Evolutionary conservation across 352 stramenopile species (phyloP).

Genomic region (Phytophthora fragariae): DNA sequence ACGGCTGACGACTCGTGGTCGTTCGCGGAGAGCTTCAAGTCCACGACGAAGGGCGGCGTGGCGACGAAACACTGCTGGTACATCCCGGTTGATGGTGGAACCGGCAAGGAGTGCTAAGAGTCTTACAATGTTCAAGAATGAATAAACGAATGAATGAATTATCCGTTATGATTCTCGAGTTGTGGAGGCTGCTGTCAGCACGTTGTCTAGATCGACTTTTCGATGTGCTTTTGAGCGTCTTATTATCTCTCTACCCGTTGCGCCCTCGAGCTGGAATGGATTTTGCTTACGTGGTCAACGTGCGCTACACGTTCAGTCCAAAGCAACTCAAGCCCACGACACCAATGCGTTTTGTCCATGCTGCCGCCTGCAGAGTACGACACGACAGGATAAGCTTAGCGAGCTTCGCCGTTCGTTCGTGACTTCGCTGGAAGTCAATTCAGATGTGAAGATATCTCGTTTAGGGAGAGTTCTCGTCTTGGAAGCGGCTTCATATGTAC

Average conservation of each 20-base stretch:
- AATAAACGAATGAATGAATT: conserved; percentile 23
- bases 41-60: conserved; percentile 52
- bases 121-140: conserved; percentile 7
- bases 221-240: background rate
- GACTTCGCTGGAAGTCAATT: conserved; percentile 28
- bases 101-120: conserved; percentile 43
- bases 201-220: background rate
- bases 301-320: background rate
- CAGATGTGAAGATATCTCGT: conserved; percentile 29
- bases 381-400: conserved; percentile 20
- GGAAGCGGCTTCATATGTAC: background rate
- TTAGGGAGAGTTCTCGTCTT: background rate
- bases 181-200: too few relatives aligned
- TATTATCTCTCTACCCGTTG: background rate
- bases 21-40: conserved; percentile 53
- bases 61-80: conserved; percentile 78
- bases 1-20: conserved; percentile 66
- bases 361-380: conserved; percentile 27
- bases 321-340: conserved; percentile 24
- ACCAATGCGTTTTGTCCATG: conserved; percentile 7
- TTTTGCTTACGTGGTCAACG: conserved; percentile 26
- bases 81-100: conserved; percentile 53
- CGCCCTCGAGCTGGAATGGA: conserved; percentile 20
- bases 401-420: conserved; percentile 26
- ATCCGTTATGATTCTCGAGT: conserved; percentile 13